Base-by-base conservation (phyloP, 495 filamentous ascomycete genomes). In the Penicillium dipodomyicola region DNA sequence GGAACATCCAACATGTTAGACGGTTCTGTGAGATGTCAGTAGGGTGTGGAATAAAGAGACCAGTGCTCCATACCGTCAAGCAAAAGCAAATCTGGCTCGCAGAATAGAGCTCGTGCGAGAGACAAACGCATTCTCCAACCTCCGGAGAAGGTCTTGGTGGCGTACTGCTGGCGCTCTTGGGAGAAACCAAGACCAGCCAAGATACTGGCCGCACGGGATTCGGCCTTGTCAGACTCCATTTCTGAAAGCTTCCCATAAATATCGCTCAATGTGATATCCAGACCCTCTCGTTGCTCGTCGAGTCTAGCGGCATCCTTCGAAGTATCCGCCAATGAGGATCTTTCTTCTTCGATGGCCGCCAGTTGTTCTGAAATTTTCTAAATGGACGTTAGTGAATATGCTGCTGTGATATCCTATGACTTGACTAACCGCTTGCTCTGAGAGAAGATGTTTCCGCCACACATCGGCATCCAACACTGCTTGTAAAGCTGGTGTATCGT, bases 1-100 rank as follows among this genome's bases (percentile, higher is more conserved):
- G 94, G 95, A 58, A 97, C 94, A 73, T 99, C 94, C 91, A 99
- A 92, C 94, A 99, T 99, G 86, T 99, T 99, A 48, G 95, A 97
- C 68, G 94, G 94, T 84, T 98, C 93, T 83, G 44, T 44, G 29
- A 32, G 19, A 40, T 19, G 49, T 79, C 58, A 78, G 70, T 12
- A 56, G 43, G 3, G 51, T 46, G 3, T 30, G 30, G 1, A 32
- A 32, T 19, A 20, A 37, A 33, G 9, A 33, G 17, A 57, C 7
- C 22, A 15, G 17, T 49, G 11, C 23, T 17, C 54, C 67, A 27
- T 72, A 83, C 81, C 82, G 76, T 98, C 94, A 67, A 98, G 91
- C 64, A 99, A 82, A 58, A 99, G 80, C 22, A 99, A 77, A 75
- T 99, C 94, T 33, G 94, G 94, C 71, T 99, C 95, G 77, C 94